Evolutionary conservation across 140 eudicot genomes (phyloP).

Genomic region (Erigeron philadelphicus): DNA sequence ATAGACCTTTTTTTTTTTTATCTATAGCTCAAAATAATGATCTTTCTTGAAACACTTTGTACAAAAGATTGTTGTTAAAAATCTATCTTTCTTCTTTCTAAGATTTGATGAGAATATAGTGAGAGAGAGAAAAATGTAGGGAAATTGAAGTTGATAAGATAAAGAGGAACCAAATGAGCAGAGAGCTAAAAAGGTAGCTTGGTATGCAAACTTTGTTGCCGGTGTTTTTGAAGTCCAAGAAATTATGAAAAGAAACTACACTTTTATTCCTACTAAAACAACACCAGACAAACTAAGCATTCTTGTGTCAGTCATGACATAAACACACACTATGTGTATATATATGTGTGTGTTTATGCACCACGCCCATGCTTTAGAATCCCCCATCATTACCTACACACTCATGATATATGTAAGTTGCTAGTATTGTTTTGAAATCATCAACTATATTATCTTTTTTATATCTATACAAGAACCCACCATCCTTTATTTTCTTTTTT

Average conservation of each 20-base stretch:
- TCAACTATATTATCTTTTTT: slow-evolving; percentile 9
- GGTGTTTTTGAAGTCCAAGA: slow-evolving; percentile 47
- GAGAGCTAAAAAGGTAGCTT: slow-evolving; percentile 56
- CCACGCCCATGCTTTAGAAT: slow-evolving; percentile 37
- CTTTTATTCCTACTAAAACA: slow-evolving; percentile 24
- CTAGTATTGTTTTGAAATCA: slow-evolving; percentile 19
- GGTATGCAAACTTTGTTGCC: slow-evolving; percentile 63
- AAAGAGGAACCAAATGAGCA: slow-evolving; percentile 70
- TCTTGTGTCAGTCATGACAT: slow-evolving; percentile 55
- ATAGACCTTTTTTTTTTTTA: not conserved
- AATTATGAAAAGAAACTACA: slow-evolving; percentile 34
- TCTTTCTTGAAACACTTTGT: not conserved
- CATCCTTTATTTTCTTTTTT: slow-evolving; percentile 33
- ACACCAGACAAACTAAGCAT: slow-evolving; percentile 56
- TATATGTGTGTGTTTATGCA: slow-evolving; percentile 13
- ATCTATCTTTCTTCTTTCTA: slow-evolving; percentile 26
- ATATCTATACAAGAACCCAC: slow-evolving; percentile 22
- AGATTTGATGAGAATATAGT: slow-evolving; percentile 29
- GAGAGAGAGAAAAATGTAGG: slow-evolving; percentile 34
- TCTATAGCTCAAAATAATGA: not conserved
- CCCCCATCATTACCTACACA: slow-evolving; percentile 34
- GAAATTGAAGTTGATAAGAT: slow-evolving; percentile 33
- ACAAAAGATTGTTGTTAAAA: slow-evolving; percentile 27
- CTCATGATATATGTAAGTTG: slow-evolving; percentile 29
- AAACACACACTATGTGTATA: slow-evolving; percentile 17